Evolutionary conservation across 495 filamentous ascomycete species (phyloP), one percentile per base, ranked within the genome.

Genomic region (Penicillium steckii): DNA sequence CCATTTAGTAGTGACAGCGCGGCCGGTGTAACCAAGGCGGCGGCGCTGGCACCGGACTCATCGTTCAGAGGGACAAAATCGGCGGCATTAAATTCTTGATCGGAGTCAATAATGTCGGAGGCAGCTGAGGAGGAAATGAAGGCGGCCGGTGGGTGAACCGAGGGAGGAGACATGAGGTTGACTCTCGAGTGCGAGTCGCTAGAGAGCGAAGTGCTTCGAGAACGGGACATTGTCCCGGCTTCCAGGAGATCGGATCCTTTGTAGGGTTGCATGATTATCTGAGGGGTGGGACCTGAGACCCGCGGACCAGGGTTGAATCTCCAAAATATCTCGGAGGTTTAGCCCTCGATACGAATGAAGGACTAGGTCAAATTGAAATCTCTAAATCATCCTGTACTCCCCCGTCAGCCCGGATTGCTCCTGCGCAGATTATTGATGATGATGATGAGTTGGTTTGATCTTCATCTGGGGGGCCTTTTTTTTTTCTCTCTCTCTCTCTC

Each of bases 61-160:
- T 83, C 81, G 48, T 86, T 79, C 24, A 85, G 78, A 46, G 87
- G 79, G 55, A 85, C 79, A 62, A 85, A 85, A 46, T 78, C 70
- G 38, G 85, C 81, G 47, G 83, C 74, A 59, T 87, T 85, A 55
- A 80, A 84, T 55, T 90, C 88, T 70, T 93, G 88, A 61, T 95
- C 87, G 61, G 88, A 87, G 52, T 87, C 93, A 61, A 97, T 86
- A 48, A 97, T 94, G 57, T 97, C 90, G 18, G 89, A 90, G 24
- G 92, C 95, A 43, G 92, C 91, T 24, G 89, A 86, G 6, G 87
- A 76, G 33, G 94, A 91, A 63, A 99, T 93, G 69, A 94, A 99
- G 17, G 81, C 89, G 22, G 95, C 85, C 52, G 88, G 75, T 2
- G 95, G 94, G 32, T 83, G 82, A 33, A 91, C 81, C n/a, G 79